A percentile compares a stretch with the other conserved stretches of the same genome.
These are phyloP conservation scores for Gelatoporia subvermispora DNA, from an alignment of 768 basidiomycete species.

Conservation along the genomic window DNA sequence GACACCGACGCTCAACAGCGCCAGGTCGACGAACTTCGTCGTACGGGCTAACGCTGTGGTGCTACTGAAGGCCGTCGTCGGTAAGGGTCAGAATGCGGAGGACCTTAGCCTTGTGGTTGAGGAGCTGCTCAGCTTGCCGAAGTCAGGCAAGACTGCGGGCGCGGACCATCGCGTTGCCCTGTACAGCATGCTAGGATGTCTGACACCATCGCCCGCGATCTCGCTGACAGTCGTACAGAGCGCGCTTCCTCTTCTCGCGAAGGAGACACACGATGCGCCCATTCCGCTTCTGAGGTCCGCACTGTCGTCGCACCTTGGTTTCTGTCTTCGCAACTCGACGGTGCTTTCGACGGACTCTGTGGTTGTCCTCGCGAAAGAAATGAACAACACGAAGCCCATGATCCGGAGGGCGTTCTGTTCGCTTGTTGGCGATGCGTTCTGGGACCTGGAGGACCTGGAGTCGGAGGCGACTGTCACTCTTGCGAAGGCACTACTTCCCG, in stretches of 20 bases:
- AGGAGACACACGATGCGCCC: slow-evolving; percentile 76
- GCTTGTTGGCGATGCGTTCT: slow-evolving; percentile 57
- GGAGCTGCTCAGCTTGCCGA: slow-evolving; percentile 72
- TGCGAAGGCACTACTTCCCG: slow-evolving; percentile 47
- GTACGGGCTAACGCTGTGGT: slow-evolving; percentile 53
- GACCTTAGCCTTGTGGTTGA: slow-evolving; percentile 43
- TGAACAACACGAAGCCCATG: slow-evolving; percentile 61
- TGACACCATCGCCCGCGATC: slow-evolving; percentile 45
- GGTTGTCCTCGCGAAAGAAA: slow-evolving; percentile 61
- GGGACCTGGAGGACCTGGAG: slow-evolving; percentile 36
- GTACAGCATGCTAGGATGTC: slow-evolving; percentile 66
- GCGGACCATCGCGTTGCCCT: slow-evolving; percentile 81
- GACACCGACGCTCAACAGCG: slow-evolving; percentile 54
- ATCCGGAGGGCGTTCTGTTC: slow-evolving; percentile 58
- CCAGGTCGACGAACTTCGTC: slow-evolving; percentile 67
- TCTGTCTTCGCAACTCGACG: slow-evolving; percentile 40
- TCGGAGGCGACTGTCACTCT: slow-evolving; percentile 46
- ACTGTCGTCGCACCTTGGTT: slow-evolving; percentile 55
- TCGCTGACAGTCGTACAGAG: slow-evolving; percentile 43
- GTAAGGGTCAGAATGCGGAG: slow-evolving; percentile 29
- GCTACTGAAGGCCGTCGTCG: slow-evolving; percentile 49
- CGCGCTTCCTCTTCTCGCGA: slow-evolving; percentile 45
- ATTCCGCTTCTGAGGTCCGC: slow-evolving; percentile 48
- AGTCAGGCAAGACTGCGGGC: slow-evolving; percentile 80
- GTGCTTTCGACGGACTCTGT: slow-evolving; percentile 41